A percentile compares a stretch with the other conserved stretches of the same genome.
Conservation (phyloP, 148 eudicot species). For the Spergularia bocconei region DNA sequence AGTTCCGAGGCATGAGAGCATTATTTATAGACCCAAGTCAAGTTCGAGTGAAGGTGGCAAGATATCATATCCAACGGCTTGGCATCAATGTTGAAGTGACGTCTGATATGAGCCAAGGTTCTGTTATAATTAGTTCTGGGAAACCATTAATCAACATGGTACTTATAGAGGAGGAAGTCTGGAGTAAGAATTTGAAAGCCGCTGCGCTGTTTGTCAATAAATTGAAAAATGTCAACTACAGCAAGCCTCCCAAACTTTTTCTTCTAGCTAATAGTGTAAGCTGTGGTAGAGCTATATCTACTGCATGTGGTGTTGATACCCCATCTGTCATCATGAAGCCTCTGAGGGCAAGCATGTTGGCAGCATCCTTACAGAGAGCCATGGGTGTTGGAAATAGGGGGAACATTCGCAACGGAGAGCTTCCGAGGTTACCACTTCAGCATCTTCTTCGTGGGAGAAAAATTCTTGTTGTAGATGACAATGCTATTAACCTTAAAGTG, state of each 20-base stretch:
- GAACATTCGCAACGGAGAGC: constrained; percentile 43
- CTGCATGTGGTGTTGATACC: constrained; percentile 30
- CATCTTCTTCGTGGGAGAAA: constrained; percentile 73
- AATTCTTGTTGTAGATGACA: constrained; percentile 91
- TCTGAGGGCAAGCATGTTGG: constrained; percentile 79
- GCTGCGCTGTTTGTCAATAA: constrained; percentile 30
- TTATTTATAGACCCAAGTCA: constrained; percentile 67
- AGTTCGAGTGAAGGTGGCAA: constrained; percentile 71
- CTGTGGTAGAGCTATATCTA: constrained; percentile 27
- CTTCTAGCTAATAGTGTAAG: constrained; percentile 50
- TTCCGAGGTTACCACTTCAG: constrained; percentile 41
- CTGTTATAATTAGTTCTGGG: constrained; percentile 30
- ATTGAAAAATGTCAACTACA: constrained; percentile 31
- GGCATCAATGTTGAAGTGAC: constrained; percentile 69
- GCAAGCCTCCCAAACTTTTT: constrained; percentile 52
- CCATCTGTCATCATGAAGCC: constrained; percentile 76
- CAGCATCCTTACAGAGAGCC: constrained; percentile 73
- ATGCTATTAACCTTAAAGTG: constrained; percentile 74
- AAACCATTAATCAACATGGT: constrained; percentile 44
- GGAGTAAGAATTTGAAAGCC: constrained; percentile 51
- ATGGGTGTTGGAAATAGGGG: constrained; percentile 75
- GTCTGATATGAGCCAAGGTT: constrained; percentile 45
- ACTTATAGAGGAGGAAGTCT: constrained; percentile 74
- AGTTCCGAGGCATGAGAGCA: constrained; percentile 70
- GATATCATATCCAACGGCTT: constrained; percentile 72